Evolutionary conservation across 2,329 filamentous ascomycete species (phyloP).

Genomic region (Gyromitra esculenta): DNA sequence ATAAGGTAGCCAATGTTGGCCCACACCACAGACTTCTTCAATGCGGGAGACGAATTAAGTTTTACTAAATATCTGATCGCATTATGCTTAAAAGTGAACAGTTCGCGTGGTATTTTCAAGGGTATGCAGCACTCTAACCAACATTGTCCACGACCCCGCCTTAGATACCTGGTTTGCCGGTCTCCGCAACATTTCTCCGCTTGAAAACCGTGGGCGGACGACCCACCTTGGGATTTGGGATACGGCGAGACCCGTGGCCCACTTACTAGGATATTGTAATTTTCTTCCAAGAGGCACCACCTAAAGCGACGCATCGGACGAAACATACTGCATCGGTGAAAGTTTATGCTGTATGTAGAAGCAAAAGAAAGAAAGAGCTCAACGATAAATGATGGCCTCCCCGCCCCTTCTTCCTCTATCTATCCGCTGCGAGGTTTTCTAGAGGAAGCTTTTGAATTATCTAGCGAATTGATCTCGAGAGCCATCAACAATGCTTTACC

Average conservation of each 20-base stretch:
- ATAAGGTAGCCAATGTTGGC: neutral
- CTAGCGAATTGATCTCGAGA: neutral
- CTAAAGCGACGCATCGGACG: neutral
- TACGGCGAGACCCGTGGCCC: neutral
- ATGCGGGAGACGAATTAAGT: neutral
- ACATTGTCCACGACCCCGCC: neutral
- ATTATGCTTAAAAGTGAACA: neutral
- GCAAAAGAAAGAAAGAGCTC: neutral
- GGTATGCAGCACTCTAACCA: neutral
- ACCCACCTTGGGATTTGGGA: neutral
- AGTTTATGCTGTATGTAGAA: neutral
- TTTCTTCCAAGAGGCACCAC: neutral
- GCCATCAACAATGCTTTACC: constrained; percentile 25
- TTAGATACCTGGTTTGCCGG: neutral
- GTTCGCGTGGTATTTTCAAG: neutral
- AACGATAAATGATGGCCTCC: neutral
- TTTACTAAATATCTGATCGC: neutral
- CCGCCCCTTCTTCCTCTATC: neutral
- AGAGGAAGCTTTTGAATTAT: neutral
- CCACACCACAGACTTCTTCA: neutral
- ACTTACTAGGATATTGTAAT: neutral
- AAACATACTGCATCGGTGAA: neutral
- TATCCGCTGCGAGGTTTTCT: neutral
- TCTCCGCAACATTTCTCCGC: constrained; percentile 7
- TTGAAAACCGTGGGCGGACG: neutral